Evolutionary conservation across 2,329 filamentous ascomycete genomes (phyloP), one percentile per base, ranked within the genome.

Genomic region (Fusarium sp.): DNA sequence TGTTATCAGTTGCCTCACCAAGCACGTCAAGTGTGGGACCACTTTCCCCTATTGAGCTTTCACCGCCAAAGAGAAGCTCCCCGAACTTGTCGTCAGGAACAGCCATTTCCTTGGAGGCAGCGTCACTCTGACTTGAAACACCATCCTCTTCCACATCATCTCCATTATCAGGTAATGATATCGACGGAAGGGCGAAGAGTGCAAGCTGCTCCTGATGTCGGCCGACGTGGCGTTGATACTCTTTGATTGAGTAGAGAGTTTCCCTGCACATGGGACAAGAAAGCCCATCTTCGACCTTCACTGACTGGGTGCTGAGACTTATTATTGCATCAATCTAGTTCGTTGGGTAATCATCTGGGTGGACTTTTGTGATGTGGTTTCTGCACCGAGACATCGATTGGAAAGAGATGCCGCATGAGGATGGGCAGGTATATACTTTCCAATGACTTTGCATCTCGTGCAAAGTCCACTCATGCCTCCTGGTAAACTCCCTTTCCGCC

Each of bases 171-270:
- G 14, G 13, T 5, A 6, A 36, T 36, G 6, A 8, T 36, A 36
- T 36, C 8, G 33, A 36, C 20, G 52, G 52, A 5, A 55, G 33
- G 13, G 52, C 52, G 38, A 56, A 56, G 1, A 56, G 53, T 5
- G 53, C 53, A 11, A 49, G 34, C 24, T 56, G 22, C 2, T 56
- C 43, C 5, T 40, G 53, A 10, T 56, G 53, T 1, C 40, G 34
- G 1, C 53, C 43, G 2, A 42, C 53, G 3, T 56, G 53, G 1
- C 24, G 26, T 7, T 40, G 24, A 33, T 56, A 56, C 17, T 34
- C 18, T n/a, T 18, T 22, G 8, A 14, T 10, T 0, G 44, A 40
- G 34, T 13, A 7, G 1, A 56, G 14, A 5, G 10, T 15, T 7
- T 31, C 43, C 2, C 18, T 9, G 33, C 53, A 56, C 11, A 56